Evolutionary conservation across 2,329 filamentous ascomycete genomes (phyloP), one percentile per base, ranked within the genome.

Genomic region (Talaromyces sp.): DNA sequence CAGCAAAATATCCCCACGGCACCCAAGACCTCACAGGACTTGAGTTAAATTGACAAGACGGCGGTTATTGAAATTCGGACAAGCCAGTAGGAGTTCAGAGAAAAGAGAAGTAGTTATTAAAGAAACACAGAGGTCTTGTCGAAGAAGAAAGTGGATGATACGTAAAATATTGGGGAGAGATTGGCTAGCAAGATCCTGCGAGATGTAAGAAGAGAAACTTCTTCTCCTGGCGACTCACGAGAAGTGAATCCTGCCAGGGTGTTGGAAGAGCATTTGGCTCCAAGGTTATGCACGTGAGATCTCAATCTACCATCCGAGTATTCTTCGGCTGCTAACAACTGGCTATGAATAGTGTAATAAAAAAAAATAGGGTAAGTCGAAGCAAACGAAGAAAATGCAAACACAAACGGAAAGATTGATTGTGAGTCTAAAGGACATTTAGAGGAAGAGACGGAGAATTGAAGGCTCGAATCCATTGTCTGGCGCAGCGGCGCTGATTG

Each of bases 391-490:
- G 9, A n/a, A 35, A 35, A n/a, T 7, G 14, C 22, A 27, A 58
- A 19, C 31, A 39, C 37, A 59, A 59, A 27, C 27, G 4, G 24
- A 24, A 33, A 41, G 22, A 59, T 31, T 16, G 22, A 31, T 31
- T 31, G 27, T 31, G 56, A 59, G 24, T 45, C 56, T 31, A 59
- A 37, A 41, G 45, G 19, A 45, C 56, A 45, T 24, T 43, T 5
- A 14, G 50, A 39, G 56, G 43, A 49, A 35, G n/a, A 19, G 22
- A n/a, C 16, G 24, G 31, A 58, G 41, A 39, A 33, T 45, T 45
- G 56, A 52, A 37, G 39, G 22, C 41, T 49, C 41, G 62, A 63
- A n/a, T 54, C 24, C 59, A 56, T 59, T 45, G 56, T 59, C 56
- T 45, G 27, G 56, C 22, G 56, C 56, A 45, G 27, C 22, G 10